Evolutionary conservation across 2,329 filamentous ascomycete genomes (phyloP), one percentile per base, ranked within the genome.

Genomic region (Fusarium caatingaense): DNA sequence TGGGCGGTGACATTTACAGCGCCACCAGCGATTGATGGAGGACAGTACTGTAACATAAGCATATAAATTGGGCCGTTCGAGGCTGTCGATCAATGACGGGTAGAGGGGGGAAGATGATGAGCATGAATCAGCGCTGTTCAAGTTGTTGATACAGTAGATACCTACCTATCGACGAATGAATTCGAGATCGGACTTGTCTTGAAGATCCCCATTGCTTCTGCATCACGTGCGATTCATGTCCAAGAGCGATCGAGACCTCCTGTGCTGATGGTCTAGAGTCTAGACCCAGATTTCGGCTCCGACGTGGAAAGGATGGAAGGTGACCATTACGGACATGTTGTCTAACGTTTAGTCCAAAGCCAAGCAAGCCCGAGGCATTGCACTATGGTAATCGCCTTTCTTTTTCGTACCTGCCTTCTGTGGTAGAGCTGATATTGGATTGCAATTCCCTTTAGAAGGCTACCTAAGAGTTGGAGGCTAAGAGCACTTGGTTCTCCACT

Each of bases 341-440:
- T 46, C 40, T 34, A 51, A 44, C 34, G 65, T 60, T 57, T 30
- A 20, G 34, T 42, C 20, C 20, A 18, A 37, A 40, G n/a, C 58
- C 47, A 55, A 62, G 64, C 42, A 37, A 27, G 37, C 37, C 28
- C 23, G 20, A 44, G 41, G 51, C 30, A 56, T 20, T 8, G 16
- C 20, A 34, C 20, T 18, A 9, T 12, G 58, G 9, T 37, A 37
- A 44, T 18, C 23, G n/a, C 13, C 4, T 34, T 34, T 20, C 18
- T 44, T 18, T n/a, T 37, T 44, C 34, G 61, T 70, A 56, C 67
- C 66, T 69, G 67, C 67, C 67, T 70, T 58, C 40, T 61, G 44
- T 34, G 47, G 61, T 56, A 67, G 32, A 53, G 65, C 20, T 37
- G 34, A n/a, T n/a, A 44, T 28, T 27, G 25, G 25, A 44, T 30